phyloP scores from a whole-genome alignment of 257 asterid genomes.

The Fraxinus pennsylvanica region DNA sequence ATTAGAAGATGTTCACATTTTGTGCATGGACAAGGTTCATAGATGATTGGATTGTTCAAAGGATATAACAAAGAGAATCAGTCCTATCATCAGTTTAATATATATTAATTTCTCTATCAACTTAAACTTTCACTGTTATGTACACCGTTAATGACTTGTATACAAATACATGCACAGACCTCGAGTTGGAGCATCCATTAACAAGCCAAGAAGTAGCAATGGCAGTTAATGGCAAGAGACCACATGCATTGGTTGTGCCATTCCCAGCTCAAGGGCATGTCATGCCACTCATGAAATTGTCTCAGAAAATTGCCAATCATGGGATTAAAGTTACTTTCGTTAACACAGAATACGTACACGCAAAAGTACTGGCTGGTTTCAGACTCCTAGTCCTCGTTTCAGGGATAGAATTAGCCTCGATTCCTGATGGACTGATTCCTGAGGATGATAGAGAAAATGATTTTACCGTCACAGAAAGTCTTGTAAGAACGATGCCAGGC shows the following conservation, averaged over 20 bases:
- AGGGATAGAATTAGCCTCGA: not conserved
- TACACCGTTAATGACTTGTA: no score
- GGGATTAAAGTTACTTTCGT: conserved; percentile 54
- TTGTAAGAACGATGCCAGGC: not conserved
- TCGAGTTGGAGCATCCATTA: not conserved
- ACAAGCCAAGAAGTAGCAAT: not conserved
- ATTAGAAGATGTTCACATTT: no score
- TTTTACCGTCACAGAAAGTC: not conserved
- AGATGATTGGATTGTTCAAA: not conserved
- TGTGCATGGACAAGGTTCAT: no score
- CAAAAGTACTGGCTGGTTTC: conserved; percentile 20
- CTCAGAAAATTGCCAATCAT: conserved; percentile 32
- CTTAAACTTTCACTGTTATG: no score
- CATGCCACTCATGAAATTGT: conserved; percentile 50
- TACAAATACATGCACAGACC: not conserved
- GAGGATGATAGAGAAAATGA: conserved; percentile 1
- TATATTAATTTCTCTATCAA: no score
- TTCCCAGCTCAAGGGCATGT: conserved; percentile 62
- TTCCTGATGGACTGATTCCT: conserved; percentile 21
- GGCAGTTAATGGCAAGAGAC: conserved; percentile 14
- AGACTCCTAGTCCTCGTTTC: no score
- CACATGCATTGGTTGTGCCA: conserved; percentile 40
- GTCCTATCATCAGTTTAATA: not conserved
- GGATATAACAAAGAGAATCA: not conserved
- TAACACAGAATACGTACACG: conserved; percentile 42